Evolutionary conservation across 2,329 filamentous ascomycete species (phyloP), one percentile per base, ranked within the genome.

Genomic region (Helicocarpus griseus): DNA sequence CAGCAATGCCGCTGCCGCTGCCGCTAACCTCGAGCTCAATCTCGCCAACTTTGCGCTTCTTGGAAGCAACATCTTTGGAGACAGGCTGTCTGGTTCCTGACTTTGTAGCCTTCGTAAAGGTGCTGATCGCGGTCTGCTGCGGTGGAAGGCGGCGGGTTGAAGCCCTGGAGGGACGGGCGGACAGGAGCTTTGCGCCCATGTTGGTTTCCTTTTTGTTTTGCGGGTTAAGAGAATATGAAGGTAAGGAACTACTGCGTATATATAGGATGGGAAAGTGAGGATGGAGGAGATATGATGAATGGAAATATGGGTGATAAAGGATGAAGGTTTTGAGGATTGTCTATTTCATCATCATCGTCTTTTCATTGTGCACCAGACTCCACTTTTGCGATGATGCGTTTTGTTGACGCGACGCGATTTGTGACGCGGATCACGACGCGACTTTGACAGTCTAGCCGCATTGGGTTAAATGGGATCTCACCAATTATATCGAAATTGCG

Each of bases 21-120:
- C 48, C 63, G 60, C 44, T 65, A 56, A 65, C 69, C 61, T 62
- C 62, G 57, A 62, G 61, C 53, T 61, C 60, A 54, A 61, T 56
- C 55, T 65, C 63, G 31, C 66, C 62, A 29, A 69, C 56, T 56
- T 70, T 71, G 47, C 65, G 63, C 54, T 72, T 72, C 54, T 71
- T 72, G 44, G 67, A 68, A 51, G 68, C 68, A 33, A 61, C 58
- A 31, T 64, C 56, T 26, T 65, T 58, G 49, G 58, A 50, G 26
- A 56, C 36, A 19, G 54, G 44, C 49, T 59, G 48, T 46, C 58
- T 50, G 17, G 63, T 53, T 5, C 65, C 65, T 36, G 70, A 65
- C 57, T 76, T 75, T 43, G 68, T 70, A 52, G 73, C 61, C 57
- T 65, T 69, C 53, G 71, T 64, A 56, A 75, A 76, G 52, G 62